phyloP scores from a whole-genome alignment of 169 alveolate genomes.

The Eimeria falciformis region DNA sequence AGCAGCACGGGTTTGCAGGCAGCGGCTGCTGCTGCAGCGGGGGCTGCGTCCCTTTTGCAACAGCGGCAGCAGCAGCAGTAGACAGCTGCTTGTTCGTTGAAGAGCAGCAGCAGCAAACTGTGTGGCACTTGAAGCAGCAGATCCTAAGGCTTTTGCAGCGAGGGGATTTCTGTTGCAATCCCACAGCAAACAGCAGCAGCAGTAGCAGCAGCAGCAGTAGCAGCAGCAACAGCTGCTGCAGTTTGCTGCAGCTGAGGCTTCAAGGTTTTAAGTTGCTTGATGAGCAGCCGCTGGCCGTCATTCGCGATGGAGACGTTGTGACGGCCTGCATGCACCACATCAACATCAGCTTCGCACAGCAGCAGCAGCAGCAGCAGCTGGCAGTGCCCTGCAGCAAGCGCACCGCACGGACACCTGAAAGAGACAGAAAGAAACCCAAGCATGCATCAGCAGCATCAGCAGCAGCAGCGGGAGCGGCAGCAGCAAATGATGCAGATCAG shows the following conservation, averaged over 20 bases:
- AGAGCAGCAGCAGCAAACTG: background rate
- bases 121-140: slow-evolving; percentile 37
- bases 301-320: slow-evolving; percentile 32
- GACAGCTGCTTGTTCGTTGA: slow-evolving; percentile 44
- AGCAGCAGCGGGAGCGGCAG: background rate
- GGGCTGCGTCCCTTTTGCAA: background rate
- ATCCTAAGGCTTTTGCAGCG: background rate
- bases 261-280: slow-evolving; percentile 2
- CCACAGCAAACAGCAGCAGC: background rate
- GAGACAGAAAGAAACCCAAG: background rate
- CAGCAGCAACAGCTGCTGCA: background rate
- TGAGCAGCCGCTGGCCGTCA: slow-evolving; percentile 35
- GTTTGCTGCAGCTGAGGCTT: slow-evolving; percentile 1
- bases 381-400: background rate
- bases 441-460: background rate
- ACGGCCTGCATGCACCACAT: slow-evolving; percentile 26
- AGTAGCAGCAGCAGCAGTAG: background rate
- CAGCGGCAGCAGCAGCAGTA: slow-evolving; percentile 9
- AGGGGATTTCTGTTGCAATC: background rate
- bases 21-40: background rate
- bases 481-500: background rate
- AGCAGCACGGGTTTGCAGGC: background rate
- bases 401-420: background rate
- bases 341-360: background rate
- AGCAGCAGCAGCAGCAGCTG: background rate